These are phyloP conservation scores for Trichoderma reesei DNA, from an alignment of 495 filamentous ascomycete genomes.

Conservation along the genomic window DNA sequence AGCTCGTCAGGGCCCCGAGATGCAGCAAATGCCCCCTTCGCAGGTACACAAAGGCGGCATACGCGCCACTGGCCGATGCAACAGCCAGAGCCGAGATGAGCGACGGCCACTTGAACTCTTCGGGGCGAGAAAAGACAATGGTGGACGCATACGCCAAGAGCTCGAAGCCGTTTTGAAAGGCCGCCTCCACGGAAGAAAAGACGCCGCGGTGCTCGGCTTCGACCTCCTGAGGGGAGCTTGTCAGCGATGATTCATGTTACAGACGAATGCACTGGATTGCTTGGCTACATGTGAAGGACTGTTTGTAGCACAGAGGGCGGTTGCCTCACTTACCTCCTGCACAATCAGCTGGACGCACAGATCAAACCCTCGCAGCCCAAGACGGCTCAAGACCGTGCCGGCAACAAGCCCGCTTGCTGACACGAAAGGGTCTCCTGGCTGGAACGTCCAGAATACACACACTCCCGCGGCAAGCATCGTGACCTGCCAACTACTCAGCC, in stretches of 20 bases:
- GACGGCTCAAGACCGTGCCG: conserved; percentile 46
- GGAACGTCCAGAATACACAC: conserved; percentile 29
- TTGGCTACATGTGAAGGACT: not conserved
- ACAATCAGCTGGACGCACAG: conserved; percentile 54
- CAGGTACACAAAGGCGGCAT: conserved; percentile 45
- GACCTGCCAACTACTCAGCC: conserved; percentile 57
- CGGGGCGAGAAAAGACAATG: conserved; percentile 45
- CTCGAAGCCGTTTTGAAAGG: conserved; percentile 58
- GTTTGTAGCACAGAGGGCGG: too few species aligned
- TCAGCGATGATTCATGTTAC: not conserved
- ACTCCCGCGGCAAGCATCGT: conserved; percentile 35
- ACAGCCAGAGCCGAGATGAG: conserved; percentile 46
- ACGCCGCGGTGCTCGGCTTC: conserved; percentile 38
- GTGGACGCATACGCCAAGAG: conserved; percentile 52
- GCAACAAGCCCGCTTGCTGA: conserved; percentile 38
- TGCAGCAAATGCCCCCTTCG: conserved; percentile 58
- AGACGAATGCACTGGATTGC: too few species aligned
- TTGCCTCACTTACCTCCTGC: conserved; percentile 46
- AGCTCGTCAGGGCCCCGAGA: not conserved
- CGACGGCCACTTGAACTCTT: conserved; percentile 52
- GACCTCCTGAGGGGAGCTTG: conserved; percentile 31
- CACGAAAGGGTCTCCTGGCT: conserved; percentile 16
- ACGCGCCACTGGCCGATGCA: conserved; percentile 37
- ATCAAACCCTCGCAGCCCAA: conserved; percentile 63
- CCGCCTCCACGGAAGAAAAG: conserved; percentile 53